Evolutionary conservation across 352 stramenopile genomes (phyloP).

Genomic region (Phytophthora melonis): DNA sequence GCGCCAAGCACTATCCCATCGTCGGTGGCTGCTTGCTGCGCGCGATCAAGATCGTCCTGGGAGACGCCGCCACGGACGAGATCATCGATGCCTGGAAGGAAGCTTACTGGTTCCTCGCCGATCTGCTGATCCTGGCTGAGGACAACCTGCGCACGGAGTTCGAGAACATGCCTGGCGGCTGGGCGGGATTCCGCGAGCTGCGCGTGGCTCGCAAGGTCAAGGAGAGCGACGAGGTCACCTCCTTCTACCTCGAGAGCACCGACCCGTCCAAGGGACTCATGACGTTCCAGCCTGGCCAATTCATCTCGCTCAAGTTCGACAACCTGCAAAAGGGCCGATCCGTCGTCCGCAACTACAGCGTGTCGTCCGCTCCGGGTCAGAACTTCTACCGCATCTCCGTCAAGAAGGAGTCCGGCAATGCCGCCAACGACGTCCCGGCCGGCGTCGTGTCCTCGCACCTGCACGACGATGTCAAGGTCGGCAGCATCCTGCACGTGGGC

Average conservation of each 20-base stretch:
- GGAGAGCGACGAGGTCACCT: slow-evolving; percentile 61
- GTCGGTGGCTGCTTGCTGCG: slow-evolving; percentile 63
- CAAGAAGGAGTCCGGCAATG: slow-evolving; percentile 56
- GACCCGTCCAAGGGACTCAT: slow-evolving; percentile 47
- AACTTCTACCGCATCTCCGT: slow-evolving; percentile 67
- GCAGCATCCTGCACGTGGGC: slow-evolving; percentile 57
- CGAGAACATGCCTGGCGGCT: slow-evolving; percentile 49
- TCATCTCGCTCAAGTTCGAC: slow-evolving; percentile 63
- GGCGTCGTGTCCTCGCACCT: slow-evolving; percentile 67
- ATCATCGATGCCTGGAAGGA: slow-evolving; percentile 68
- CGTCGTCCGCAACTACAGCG: slow-evolving; percentile 67
- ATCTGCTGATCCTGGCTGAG: slow-evolving; percentile 71
- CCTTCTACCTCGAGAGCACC: slow-evolving; percentile 61
- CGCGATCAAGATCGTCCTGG: slow-evolving; percentile 66
- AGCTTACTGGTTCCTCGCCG: slow-evolving; percentile 64
- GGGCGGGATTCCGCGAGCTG: slow-evolving; percentile 69
- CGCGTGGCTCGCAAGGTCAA: slow-evolving; percentile 57
- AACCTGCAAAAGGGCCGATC: slow-evolving; percentile 45
- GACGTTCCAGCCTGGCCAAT: slow-evolving; percentile 64
- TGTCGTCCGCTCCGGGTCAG: slow-evolving; percentile 48
- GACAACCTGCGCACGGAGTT: slow-evolving; percentile 48
- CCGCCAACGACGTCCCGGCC: slow-evolving; percentile 34
- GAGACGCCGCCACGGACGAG: slow-evolving; percentile 64
- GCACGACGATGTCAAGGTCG: slow-evolving; percentile 61
- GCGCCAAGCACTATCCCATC: slow-evolving; percentile 76